Base-by-base conservation (phyloP, 495 filamentous ascomycete species). In the Astrothelium subdiscretum region DNA sequence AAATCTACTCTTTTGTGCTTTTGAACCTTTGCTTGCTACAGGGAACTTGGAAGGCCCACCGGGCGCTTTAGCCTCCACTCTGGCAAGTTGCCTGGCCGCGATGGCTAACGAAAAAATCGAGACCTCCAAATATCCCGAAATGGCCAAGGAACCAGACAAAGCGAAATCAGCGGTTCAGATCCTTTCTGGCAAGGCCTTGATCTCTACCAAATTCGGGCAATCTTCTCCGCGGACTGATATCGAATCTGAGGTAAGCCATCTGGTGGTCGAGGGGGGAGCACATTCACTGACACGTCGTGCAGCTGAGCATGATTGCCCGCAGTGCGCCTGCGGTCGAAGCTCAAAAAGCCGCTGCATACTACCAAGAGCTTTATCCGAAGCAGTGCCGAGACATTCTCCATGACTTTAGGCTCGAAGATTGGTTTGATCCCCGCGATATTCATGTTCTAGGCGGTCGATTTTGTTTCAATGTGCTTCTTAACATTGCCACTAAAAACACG, bases 151-250 rank as follows among this genome's bases (percentile, higher is more conserved):
- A 15, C 12, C n/a, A 15, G 13, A 22, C 43, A 48, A 48, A 18
- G n/a, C 43, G 5, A 20, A 48, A 22, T 15, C 76, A 78, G 65
- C 79, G 77, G 0, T 18, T 52, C 29, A 10, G 58, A 20, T 54
- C 13, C 31, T 18, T 62, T 32, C 15, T 65, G 66, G 38, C 38
- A 3, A 18, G 2, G 73, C 68, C 31, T 26, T 72, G 43, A 73
- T 76, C 62, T 75, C 74, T 18, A 74, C 73, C 4, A 48, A 60
- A 31, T 31, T 67, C 40, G 63, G 68, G 48, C 32, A 71, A 72
- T 13, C 42, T 64, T 1, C 63, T 62, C 31, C 69, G 72, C 57
- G 65, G 32, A 2, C 63, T 20, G 22, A 62, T 42, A 32, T 35
- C n/a, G 15, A 54, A 8, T 15, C 48, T 8, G 6, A 8, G 48